These are phyloP conservation scores for Colletotrichum sp. DNA, from an alignment of 2,329 filamentous ascomycete species.

Conservation along the genomic window DNA sequence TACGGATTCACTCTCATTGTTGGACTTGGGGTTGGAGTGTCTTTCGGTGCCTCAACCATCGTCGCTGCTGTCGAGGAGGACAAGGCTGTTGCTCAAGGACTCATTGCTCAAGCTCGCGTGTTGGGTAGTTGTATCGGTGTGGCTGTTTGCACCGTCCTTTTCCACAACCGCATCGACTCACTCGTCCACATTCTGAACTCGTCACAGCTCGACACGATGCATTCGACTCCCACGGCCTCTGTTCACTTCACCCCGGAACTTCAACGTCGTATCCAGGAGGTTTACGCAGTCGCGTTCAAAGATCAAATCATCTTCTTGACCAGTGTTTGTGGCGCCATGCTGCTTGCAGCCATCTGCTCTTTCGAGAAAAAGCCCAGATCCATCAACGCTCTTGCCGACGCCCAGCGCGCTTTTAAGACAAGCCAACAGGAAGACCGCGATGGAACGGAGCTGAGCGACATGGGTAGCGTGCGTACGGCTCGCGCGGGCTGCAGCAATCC, in stretches of 20 bases:
- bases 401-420: conserved; percentile 11
- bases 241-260: conserved; percentile 37
- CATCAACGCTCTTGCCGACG: conserved; percentile 24
- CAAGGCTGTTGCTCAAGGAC: conserved; percentile 63
- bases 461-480: conserved; percentile 6
- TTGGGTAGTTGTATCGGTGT: conserved; percentile 66
- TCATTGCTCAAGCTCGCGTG: conserved; percentile 64
- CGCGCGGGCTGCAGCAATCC: background rate
- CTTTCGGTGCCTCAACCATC: conserved; percentile 62
- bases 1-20: conserved; percentile 63
- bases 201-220: conserved; percentile 45
- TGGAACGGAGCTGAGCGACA: conserved; percentile 14
- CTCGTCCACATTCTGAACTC: conserved; percentile 40
- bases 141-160: conserved; percentile 63
- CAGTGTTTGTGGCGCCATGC: conserved; percentile 45
- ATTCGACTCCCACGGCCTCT: conserved; percentile 47
- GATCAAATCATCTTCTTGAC: conserved; percentile 53
- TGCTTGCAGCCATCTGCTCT: conserved; percentile 48
- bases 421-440: background rate
- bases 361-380: conserved; percentile 46
- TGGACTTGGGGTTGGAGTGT: conserved; percentile 64
- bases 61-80: conserved; percentile 61
- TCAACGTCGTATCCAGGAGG: conserved; percentile 39
- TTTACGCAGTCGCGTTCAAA: conserved; percentile 52
- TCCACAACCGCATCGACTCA: conserved; percentile 51